Evolutionary conservation across 2,329 filamentous ascomycete genomes (phyloP), one percentile per base, ranked within the genome.

Genomic region (Aspergillus texensis): DNA sequence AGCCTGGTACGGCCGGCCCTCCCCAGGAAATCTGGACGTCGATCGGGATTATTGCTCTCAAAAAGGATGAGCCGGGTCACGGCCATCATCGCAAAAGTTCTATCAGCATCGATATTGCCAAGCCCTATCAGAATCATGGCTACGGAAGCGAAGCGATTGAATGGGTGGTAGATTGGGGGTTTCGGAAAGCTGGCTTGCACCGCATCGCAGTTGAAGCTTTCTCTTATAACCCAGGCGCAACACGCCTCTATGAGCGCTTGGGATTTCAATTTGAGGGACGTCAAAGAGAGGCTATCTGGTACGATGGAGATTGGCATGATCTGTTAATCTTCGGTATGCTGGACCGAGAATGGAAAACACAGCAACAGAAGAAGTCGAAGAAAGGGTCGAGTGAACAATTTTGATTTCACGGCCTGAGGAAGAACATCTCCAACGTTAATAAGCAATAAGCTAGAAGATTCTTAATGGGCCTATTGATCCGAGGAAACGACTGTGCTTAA

Each of bases 231-330:
- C 19, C 14, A 0, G 53, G 52, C 21, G 65, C 65, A 1, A 28
- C 63, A 32, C 53, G 50, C 21, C 55, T 68, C 41, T 67, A 68
- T 46, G 48, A 56, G 16, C 62, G 61, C 26, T 45, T 67, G 34
- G 66, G 66, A 0, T 68, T 68, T 53, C 54, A 53, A 41, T 43
- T 65, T 8, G 66, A 68, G 45, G 66, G 66, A 16, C 60, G 66
- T 4, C 55, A 63, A 16, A 60, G 66, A 21, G 66, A 68, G 56
- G 57, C 65, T 2, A 1, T 67, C 2, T 60, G 54, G 26, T 48
- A 62, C 56, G 30, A 53, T 30, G 60, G 66, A 2, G 52, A 6
- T 11, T 68, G 66, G 66, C 59, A 68, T 61, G 66, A 68, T 53
- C 1, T 61, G 61, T 16, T 65, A 8, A 45, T 4, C 24, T 43